phyloP scores from a whole-genome alignment of 202 grass and related monocot genomes.

The Bolboschoenoplectus hybrid region DNA sequence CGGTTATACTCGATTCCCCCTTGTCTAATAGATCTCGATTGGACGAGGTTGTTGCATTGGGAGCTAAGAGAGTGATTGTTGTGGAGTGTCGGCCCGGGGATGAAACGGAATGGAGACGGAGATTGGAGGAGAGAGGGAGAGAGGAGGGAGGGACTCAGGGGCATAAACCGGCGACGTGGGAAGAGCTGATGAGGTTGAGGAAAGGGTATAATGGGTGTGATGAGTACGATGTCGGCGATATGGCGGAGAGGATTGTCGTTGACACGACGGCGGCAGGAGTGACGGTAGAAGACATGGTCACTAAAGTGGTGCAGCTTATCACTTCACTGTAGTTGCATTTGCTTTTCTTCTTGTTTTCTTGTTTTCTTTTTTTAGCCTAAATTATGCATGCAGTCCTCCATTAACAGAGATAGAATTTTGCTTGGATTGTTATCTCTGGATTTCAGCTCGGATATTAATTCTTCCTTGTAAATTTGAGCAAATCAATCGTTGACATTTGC shows the following conservation, averaged over 20 bases:
- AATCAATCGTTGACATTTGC: too few relatives aligned
- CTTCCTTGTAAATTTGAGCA: too few relatives aligned
- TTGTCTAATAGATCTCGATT: conserved; percentile 62
- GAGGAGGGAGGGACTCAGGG: conserved; percentile 20
- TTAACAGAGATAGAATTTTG: too few relatives aligned
- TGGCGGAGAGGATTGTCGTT: conserved; percentile 54
- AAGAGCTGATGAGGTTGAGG: conserved; percentile 53
- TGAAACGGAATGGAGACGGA: conserved; percentile 54
- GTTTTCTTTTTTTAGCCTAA: neutral
- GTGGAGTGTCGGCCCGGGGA: conserved; percentile 66
- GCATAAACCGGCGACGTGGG: conserved; percentile 83
- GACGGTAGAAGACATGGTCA: conserved; percentile 26
- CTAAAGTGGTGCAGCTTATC: conserved; percentile 55
- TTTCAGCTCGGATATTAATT: too few relatives aligned
- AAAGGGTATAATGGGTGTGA: conserved; percentile 71
- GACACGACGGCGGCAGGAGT: conserved; percentile 57
- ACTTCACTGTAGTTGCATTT: conserved; percentile 34
- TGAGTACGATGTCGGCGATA: conserved; percentile 59
- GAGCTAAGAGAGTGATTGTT: conserved; percentile 40
- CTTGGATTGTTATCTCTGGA: too few relatives aligned
- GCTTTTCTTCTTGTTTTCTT: neutral
- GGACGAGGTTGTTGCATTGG: conserved; percentile 44
- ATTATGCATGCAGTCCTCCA: too few relatives aligned
- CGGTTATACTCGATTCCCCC: conserved; percentile 70
- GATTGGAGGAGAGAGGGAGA: conserved; percentile 59